Evolutionary conservation across 495 filamentous ascomycete species (phyloP).

Genomic region (Penicillium fimorum): DNA sequence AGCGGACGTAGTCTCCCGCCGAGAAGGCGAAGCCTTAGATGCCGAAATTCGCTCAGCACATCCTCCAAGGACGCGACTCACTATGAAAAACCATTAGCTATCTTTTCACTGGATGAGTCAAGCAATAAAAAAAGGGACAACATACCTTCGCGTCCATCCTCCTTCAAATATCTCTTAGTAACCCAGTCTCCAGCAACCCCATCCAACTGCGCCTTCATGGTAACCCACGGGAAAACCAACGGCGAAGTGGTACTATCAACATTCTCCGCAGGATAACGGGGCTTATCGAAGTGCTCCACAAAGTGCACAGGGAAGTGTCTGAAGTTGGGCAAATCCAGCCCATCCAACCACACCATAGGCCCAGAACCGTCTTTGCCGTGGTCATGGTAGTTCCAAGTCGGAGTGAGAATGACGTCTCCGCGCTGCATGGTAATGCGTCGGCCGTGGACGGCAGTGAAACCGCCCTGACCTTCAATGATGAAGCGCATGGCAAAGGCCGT

Average conservation of each 20-base stretch:
- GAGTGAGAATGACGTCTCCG: constrained; percentile 52
- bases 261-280: constrained; percentile 43
- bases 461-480: constrained; percentile 49
- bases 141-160: constrained; percentile 34
- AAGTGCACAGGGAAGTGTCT: constrained; percentile 49
- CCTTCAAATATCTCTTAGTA: constrained; percentile 30
- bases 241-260: constrained; percentile 34
- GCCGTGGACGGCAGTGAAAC: constrained; percentile 53
- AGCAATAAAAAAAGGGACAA: background rate
- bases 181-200: constrained; percentile 24
- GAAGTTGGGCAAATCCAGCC: constrained; percentile 46
- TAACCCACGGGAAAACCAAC: constrained; percentile 43
- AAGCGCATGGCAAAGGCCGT: constrained; percentile 53
- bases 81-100: constrained; percentile 14
- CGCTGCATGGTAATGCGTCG: constrained; percentile 43
- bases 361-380: constrained; percentile 50
- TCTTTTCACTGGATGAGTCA: constrained; percentile 14
- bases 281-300: constrained; percentile 42
- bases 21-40: constrained; percentile 22
- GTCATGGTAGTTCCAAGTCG: constrained; percentile 52
- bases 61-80: constrained; percentile 38
- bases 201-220: constrained; percentile 37
- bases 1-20: constrained; percentile 40
- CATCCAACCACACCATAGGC: constrained; percentile 55
- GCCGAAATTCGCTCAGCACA: constrained; percentile 37